These are phyloP conservation scores for Marsdenia floribunda DNA, from an alignment of 257 asterid species.

Conservation along the genomic window DNA sequence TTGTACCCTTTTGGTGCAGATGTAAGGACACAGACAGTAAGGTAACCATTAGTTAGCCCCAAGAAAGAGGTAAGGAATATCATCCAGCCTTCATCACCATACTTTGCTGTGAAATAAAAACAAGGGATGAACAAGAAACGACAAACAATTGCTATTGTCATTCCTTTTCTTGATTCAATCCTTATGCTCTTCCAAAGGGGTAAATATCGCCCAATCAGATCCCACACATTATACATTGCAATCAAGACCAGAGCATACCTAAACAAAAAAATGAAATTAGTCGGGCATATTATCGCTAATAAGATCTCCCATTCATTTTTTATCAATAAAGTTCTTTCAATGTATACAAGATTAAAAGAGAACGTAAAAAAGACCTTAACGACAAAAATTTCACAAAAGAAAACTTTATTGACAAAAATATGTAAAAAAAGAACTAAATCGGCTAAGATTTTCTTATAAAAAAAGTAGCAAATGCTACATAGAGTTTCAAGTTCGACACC, in stretches of 20 bases:
- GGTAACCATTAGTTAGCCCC: slow-evolving; percentile 40
- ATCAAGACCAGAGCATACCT: slow-evolving; percentile 42
- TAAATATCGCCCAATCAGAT: slow-evolving; percentile 41
- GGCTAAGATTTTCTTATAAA: no score
- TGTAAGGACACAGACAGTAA: slow-evolving; percentile 42
- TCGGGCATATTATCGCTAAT: no score
- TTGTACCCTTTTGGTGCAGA: slow-evolving; percentile 44
- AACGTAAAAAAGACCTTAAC: no score
- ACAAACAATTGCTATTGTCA: slow-evolving; percentile 17
- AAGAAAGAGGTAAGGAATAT: slow-evolving; percentile 31
- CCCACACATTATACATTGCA: slow-evolving; percentile 41
- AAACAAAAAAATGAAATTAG: not conserved
- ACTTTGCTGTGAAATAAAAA: slow-evolving; percentile 41
- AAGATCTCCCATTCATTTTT: no score
- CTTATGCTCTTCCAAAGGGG: slow-evolving; percentile 31
- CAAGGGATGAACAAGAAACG: slow-evolving; percentile 32
- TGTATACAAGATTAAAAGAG: no score
- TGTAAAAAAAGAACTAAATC: no score
- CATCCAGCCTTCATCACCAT: slow-evolving; percentile 51
- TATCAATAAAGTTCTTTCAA: no score
- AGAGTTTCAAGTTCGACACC: no score
- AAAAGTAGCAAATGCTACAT: no score
- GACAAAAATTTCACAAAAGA: no score
- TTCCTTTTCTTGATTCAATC: slow-evolving; percentile 32
- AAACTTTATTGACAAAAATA: no score